These are phyloP conservation scores for Linnemannia elongata DNA, from an alignment of 192 early-diverging fungal genomes.

Conservation along the genomic window DNA sequence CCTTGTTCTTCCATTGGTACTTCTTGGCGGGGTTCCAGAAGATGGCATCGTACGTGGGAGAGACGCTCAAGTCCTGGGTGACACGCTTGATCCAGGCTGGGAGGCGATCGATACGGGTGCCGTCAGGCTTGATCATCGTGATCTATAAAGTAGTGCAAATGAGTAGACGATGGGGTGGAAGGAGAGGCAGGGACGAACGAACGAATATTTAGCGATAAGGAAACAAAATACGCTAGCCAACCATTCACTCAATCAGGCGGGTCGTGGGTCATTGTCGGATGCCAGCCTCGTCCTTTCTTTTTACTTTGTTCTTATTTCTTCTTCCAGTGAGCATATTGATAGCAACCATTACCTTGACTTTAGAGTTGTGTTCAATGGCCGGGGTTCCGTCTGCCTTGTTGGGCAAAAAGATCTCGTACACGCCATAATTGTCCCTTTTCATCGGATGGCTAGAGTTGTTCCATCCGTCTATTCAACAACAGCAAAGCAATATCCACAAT, in stretches of 20 bases:
- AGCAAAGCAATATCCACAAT: too few relatives aligned
- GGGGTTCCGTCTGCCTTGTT: slow-evolving; percentile 69
- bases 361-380: slow-evolving; percentile 87
- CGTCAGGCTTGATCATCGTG: slow-evolving; percentile 74
- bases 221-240: not conserved
- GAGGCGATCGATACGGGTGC: slow-evolving; percentile 86
- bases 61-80: slow-evolving; percentile 84
- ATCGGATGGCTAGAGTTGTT: slow-evolving; percentile 80
- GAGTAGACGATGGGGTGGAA: not conserved
- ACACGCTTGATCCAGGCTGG: slow-evolving; percentile 91
- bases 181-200: not conserved
- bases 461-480: slow-evolving; percentile 80
- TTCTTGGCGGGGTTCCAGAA: slow-evolving; percentile 94
- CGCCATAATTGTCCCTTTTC: slow-evolving; percentile 86
- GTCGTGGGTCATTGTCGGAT: not conserved
- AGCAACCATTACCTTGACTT: slow-evolving; percentile 77
- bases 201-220: not conserved
- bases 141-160: slow-evolving; percentile 59
- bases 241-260: not conserved
- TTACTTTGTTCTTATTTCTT: not conserved
- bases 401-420: slow-evolving; percentile 82
- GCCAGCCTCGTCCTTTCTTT: not conserved
- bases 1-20: slow-evolving; percentile 83
- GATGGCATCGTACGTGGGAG: slow-evolving; percentile 88
- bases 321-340: not conserved